Conservation (phyloP, 768 basidiomycete species). For the Rhizopogon vesiculosus region DNA sequence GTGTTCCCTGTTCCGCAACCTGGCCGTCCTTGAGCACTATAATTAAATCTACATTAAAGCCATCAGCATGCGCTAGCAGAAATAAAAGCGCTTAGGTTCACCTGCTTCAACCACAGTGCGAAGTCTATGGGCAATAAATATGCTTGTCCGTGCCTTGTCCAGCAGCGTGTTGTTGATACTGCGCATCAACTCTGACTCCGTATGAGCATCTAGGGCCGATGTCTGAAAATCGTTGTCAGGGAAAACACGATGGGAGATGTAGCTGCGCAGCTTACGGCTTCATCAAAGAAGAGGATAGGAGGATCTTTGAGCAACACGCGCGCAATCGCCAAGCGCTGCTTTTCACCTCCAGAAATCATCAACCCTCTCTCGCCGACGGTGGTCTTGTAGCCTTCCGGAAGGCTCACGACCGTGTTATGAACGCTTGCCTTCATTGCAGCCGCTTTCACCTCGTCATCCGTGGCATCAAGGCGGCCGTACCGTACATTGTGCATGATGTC, state of each 20-base stretch:
- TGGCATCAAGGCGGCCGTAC: slow-evolving; percentile 85
- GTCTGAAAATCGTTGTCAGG: slow-evolving; percentile 48
- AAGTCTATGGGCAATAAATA: slow-evolving; percentile 94
- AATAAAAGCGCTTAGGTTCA: slow-evolving; percentile 24
- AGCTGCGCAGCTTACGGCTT: slow-evolving; percentile 66
- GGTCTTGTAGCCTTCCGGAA: slow-evolving; percentile 86
- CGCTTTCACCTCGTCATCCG: slow-evolving; percentile 82
- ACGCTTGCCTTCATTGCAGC: slow-evolving; percentile 87
- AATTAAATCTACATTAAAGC: slow-evolving; percentile 62
- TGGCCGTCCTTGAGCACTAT: slow-evolving; percentile 90
- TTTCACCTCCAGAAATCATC: slow-evolving; percentile 99
- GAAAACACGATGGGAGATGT: background rate
- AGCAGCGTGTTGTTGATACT: slow-evolving; percentile 82
- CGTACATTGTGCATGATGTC: slow-evolving; percentile 94
- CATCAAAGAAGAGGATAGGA: slow-evolving; percentile 95
- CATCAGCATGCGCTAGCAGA: background rate
- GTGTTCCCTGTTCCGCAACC: slow-evolving; percentile 91
- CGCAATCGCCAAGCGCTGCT: slow-evolving; percentile 94
- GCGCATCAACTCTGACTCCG: slow-evolving; percentile 91
- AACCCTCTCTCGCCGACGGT: slow-evolving; percentile 94
- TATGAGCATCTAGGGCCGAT: slow-evolving; percentile 91
- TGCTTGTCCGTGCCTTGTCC: slow-evolving; percentile 80
- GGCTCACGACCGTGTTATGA: slow-evolving; percentile 66
- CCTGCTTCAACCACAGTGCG: slow-evolving; percentile 91
- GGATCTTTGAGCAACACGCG: slow-evolving; percentile 92